These are phyloP conservation scores for Candida jianshihensis DNA, from an alignment of 805 yeast species.

Conservation along the genomic window DNA sequence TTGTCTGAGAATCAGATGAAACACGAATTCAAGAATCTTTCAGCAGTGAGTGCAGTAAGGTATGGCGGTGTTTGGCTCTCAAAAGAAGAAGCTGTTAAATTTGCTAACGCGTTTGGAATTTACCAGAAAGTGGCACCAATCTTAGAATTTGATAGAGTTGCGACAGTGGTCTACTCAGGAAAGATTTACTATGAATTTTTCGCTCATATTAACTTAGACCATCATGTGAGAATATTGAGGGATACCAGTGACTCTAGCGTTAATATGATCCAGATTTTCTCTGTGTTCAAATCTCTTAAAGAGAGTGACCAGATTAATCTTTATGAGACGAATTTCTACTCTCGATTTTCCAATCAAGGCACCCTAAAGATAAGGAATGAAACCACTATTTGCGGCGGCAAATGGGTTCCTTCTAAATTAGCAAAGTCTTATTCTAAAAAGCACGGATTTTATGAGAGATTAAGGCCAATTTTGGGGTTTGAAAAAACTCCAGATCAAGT, in stretches of 20 bases:
- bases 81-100: conserved; percentile 15
- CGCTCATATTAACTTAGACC: conserved; percentile 10
- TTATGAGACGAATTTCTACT: conserved; percentile 12
- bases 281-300: conserved; percentile 11
- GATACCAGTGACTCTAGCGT: conserved; percentile 10
- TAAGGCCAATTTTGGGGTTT: conserved; percentile 16
- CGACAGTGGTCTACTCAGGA: conserved; percentile 19
- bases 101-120: conserved; percentile 15
- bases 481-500: conserved; percentile 9
- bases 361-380: conserved; percentile 14
- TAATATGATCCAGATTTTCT: conserved; percentile 21
- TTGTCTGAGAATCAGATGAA: conserved; percentile 1
- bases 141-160: conserved; percentile 20
- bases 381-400: conserved; percentile 23
- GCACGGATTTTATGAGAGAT: conserved; percentile 11
- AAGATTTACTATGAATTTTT: conserved; percentile 20
- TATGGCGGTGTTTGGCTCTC: conserved; percentile 19
- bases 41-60: background rate
- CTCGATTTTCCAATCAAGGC: conserved; percentile 1
- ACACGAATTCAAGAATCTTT: conserved; percentile 2
- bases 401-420: conserved; percentile 17
- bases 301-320: conserved; percentile 6
- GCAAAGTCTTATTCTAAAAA: conserved; percentile 13
- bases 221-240: conserved; percentile 20
- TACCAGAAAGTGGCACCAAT: conserved; percentile 13